phyloP scores from a whole-genome alignment of 805 yeast genomes.

The Clavispora santaluciae region DNA sequence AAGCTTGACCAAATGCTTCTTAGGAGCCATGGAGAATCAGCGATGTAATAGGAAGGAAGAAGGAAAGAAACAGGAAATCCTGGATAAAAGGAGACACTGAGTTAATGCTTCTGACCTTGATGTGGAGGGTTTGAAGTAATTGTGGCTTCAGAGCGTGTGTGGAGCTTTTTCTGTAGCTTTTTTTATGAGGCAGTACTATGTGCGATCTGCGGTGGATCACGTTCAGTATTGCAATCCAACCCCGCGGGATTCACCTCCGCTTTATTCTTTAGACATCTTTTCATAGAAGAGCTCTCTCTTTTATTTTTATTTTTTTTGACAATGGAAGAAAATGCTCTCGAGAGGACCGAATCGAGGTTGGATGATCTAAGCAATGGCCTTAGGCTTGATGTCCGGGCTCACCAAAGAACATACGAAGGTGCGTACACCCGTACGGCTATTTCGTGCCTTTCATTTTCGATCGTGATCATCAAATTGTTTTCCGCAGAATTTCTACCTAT shows the following conservation, averaged over 20 bases:
- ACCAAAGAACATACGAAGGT: conserved; percentile 81
- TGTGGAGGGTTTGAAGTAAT: background rate
- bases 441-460: conserved; percentile 60
- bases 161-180: background rate
- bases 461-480: conserved; percentile 62
- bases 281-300: no score
- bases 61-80: no score
- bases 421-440: conserved; percentile 74
- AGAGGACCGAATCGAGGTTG: conserved; percentile 20
- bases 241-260: background rate
- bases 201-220: background rate
- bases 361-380: conserved; percentile 35
- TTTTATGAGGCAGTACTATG: background rate
- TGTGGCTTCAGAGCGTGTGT: background rate
- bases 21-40: conserved; percentile 30
- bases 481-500: conserved; percentile 58
- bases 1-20: conserved; percentile 30
- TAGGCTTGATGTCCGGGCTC: conserved; percentile 56
- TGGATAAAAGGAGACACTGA: no score
- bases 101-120: no score
- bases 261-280: no score
- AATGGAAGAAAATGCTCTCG: background rate
- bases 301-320: background rate
- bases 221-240: background rate
- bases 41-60: no score